Percentiles rank a stretch among this genome's conserved stretches.
phyloP scores from a whole-genome alignment of 1,139 yeast genomes.

The Debaryomycetaceae sp. region DNA sequence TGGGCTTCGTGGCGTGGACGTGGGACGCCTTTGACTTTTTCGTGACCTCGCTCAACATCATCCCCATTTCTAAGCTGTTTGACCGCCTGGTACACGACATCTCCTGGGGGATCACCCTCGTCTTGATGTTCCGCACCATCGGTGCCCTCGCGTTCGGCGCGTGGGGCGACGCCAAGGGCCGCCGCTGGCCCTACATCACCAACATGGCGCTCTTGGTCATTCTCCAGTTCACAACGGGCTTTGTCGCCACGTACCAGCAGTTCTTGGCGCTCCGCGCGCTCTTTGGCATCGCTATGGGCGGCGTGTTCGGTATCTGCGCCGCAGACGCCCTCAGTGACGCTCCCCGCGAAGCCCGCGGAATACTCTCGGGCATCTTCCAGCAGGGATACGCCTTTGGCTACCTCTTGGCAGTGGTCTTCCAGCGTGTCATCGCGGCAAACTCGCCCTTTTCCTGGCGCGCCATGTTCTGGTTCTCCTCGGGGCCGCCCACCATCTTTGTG shows the following conservation, averaged over 20 bases:
- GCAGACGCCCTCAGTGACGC: slow-evolving; percentile 61
- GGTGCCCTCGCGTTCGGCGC: slow-evolving; percentile 67
- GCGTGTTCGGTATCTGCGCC: slow-evolving; percentile 57
- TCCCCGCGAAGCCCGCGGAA: slow-evolving; percentile 52
- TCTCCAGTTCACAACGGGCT: slow-evolving; percentile 65
- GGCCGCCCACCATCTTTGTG: slow-evolving; percentile 49
- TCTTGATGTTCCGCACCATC: slow-evolving; percentile 68
- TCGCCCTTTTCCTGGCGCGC: slow-evolving; percentile 55
- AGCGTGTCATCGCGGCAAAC: slow-evolving; percentile 40
- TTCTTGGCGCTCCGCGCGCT: slow-evolving; percentile 62
- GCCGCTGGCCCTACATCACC: slow-evolving; percentile 58
- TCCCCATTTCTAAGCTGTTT: slow-evolving; percentile 44
- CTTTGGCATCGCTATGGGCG: slow-evolving; percentile 64
- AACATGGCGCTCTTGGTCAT: slow-evolving; percentile 43
- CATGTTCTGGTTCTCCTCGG: slow-evolving; percentile 71
- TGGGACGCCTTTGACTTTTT: slow-evolving; percentile 77
- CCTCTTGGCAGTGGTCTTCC: slow-evolving; percentile 52
- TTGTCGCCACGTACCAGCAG: slow-evolving; percentile 50
- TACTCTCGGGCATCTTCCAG: slow-evolving; percentile 57
- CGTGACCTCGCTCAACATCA: slow-evolving; percentile 51
- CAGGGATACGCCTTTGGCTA: slow-evolving; percentile 71
- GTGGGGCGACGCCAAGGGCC: slow-evolving; percentile 56
- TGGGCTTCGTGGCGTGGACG: slow-evolving; percentile 67
- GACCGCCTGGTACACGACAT: slow-evolving; percentile 39
- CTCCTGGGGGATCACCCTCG: slow-evolving; percentile 76